Evolutionary conservation across 2,329 filamentous ascomycete genomes (phyloP), one percentile per base, ranked within the genome.

Genomic region (Esteya vermicola): DNA sequence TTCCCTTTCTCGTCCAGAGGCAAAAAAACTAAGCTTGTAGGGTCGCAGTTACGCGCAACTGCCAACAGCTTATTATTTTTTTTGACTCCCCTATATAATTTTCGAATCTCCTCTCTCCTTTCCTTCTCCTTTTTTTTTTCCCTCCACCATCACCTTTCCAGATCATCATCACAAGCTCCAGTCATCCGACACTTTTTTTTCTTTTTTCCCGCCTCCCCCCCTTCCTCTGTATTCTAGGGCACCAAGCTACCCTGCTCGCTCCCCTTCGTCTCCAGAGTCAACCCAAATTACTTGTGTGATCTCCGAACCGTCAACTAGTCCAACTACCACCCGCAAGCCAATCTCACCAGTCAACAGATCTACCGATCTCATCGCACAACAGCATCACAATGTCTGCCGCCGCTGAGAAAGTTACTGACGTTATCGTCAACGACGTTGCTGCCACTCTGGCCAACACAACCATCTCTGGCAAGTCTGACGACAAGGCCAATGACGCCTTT

Each of bases 401-500:
- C 63, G 72, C 74, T 69, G 81, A 85, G 65, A 79, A 81, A 63
- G 68, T 75, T 51, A 53, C 54, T 60, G 64, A 75, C 65, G 70
- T 44, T 43, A 39, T 68, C 68, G 75, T 85, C 71, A 80, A 83
- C 67, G 78, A 82, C 73, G 75, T 81, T 72, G 78, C 81, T 69
- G 70, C 70, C 58, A 60, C 72, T 74, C 68, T 75, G 75, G 78
- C 71, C 72, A 80, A 82, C 69, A 76, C 78, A 59, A 73, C 74
- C 64, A 74, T 83, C 65, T 68, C 75, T 57, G 62, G 60, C 56
- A 68, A 68, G 62, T 51, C 58, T 51, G 63, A 64, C 58, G 67
- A 70, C 51, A 67, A 70, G 56, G 75, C 82, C 67, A 81, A 85
- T 61, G 86, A 94, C 65, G 86, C 88, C 64, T 86, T 91, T 60